phyloP scores from a whole-genome alignment of 2,329 filamentous ascomycete species.

The Madurella mycetomatis region DNA sequence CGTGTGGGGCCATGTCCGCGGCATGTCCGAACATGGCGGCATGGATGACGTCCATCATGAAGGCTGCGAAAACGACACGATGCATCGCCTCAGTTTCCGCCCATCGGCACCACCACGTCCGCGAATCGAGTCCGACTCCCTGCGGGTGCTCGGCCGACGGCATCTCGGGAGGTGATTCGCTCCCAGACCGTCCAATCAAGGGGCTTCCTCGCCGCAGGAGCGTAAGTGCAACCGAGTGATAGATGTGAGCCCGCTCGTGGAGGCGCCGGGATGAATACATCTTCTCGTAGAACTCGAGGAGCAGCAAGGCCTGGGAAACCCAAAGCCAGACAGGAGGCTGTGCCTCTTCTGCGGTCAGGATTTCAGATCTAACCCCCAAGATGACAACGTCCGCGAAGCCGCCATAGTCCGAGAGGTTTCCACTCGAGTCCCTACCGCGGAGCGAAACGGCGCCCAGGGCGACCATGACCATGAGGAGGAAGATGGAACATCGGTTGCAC shows the following conservation, averaged over 20 bases:
- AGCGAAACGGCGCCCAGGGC: slow-evolving; percentile 78
- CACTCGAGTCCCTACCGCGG: slow-evolving; percentile 58
- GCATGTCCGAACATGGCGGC: slow-evolving; percentile 90
- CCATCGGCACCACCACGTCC: slow-evolving; percentile 76
- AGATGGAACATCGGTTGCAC: slow-evolving; percentile 69
- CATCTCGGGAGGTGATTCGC: slow-evolving; percentile 71
- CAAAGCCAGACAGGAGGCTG: slow-evolving; percentile 78
- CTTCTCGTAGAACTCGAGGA: slow-evolving; percentile 89
- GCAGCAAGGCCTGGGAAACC: slow-evolving; percentile 78
- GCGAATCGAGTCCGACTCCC: slow-evolving; percentile 36
- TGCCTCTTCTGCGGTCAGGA: slow-evolving; percentile 77
- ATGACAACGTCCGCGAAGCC: slow-evolving; percentile 58
- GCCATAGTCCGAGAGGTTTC: slow-evolving; percentile 43
- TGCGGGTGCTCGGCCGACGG: slow-evolving; percentile 34
- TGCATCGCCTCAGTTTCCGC: slow-evolving; percentile 84
- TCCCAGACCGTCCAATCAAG: slow-evolving; percentile 71
- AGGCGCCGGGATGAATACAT: slow-evolving; percentile 78
- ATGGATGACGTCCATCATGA: slow-evolving; percentile 84
- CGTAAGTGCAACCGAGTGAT: slow-evolving; percentile 80
- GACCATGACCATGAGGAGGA: slow-evolving; percentile 76
- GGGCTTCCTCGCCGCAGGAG: slow-evolving; percentile 82
- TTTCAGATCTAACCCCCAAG: slow-evolving; percentile 71
- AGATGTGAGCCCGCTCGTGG: slow-evolving; percentile 85
- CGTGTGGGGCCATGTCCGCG: slow-evolving; percentile 85
- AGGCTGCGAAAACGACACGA: slow-evolving; percentile 81